Evolutionary conservation across 2,329 filamentous ascomycete genomes (phyloP).

Genomic region (Talaromyces sp.): DNA sequence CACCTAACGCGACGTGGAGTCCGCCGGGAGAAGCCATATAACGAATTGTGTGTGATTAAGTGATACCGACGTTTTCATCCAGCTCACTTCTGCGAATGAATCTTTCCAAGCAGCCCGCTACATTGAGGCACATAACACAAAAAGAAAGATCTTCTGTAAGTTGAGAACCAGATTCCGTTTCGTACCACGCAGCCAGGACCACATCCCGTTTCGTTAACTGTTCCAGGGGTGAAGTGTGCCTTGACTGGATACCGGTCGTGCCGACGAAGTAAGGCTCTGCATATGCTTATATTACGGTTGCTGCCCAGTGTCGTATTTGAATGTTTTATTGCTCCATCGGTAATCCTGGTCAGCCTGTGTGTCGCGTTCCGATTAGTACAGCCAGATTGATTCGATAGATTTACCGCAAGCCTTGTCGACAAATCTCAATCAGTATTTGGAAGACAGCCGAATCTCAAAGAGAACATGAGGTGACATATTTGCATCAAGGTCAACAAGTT

Average conservation of each 20-base stretch:
- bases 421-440: background rate
- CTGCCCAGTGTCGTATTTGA: constrained; percentile 4
- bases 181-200: constrained; percentile 12
- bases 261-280: constrained; percentile 13
- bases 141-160: constrained; percentile 1
- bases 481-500: background rate
- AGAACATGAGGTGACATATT: background rate
- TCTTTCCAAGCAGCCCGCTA: background rate
- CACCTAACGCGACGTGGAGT: background rate
- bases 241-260: constrained; percentile 5
- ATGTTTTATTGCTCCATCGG: background rate
- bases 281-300: background rate
- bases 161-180: constrained; percentile 2
- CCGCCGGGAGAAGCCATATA: background rate
- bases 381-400: background rate
- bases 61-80: background rate
- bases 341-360: background rate
- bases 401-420: background rate
- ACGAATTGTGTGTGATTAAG: background rate
- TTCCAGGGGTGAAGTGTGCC: constrained; percentile 8
- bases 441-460: background rate
- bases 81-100: constrained; percentile 2
- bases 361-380: background rate
- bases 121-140: background rate
- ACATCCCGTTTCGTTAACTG: constrained; percentile 10